Evolutionary conservation across 495 filamentous ascomycete species (phyloP).

Genomic region (Neurospora hispaniola): DNA sequence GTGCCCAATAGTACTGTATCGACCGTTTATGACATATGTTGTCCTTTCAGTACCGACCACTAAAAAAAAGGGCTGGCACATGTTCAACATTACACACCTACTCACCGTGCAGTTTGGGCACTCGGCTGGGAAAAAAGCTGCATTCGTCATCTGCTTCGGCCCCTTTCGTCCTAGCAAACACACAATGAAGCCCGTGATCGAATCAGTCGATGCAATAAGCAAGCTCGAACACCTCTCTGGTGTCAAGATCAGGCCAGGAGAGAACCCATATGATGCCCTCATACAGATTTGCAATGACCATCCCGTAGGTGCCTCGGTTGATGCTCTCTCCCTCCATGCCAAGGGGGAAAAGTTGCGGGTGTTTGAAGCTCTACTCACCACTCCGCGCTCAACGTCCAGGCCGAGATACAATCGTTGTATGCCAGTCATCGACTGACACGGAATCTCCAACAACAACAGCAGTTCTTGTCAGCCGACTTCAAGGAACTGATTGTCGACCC

Average conservation of each 20-base stretch:
- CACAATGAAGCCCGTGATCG: constrained; percentile 25
- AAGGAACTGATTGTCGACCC: constrained; percentile 62
- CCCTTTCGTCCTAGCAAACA: neutral
- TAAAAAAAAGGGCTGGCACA: neutral
- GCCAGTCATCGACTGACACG: constrained; percentile 58
- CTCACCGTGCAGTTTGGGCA: neutral
- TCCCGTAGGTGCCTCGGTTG: constrained; percentile 37
- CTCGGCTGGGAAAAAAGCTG: neutral
- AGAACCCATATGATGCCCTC: constrained; percentile 71
- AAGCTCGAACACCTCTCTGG: constrained; percentile 49
- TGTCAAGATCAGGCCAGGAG: constrained; percentile 31
- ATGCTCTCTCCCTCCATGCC: neutral
- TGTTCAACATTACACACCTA: neutral
- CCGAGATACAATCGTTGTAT: constrained; percentile 62
- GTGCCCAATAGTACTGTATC: neutral
- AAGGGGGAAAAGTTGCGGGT: neutral
- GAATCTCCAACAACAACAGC: constrained; percentile 57
- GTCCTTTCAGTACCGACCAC: neutral
- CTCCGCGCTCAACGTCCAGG: constrained; percentile 29
- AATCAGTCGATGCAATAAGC: constrained; percentile 37
- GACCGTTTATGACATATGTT: neutral
- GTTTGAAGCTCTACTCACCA: neutral
- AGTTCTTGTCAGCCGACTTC: constrained; percentile 60
- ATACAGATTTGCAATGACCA: constrained; percentile 50
- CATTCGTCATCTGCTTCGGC: neutral